These are phyloP conservation scores for Citrus australasica DNA, from an alignment of 345 rosid species.

Conservation along the genomic window DNA sequence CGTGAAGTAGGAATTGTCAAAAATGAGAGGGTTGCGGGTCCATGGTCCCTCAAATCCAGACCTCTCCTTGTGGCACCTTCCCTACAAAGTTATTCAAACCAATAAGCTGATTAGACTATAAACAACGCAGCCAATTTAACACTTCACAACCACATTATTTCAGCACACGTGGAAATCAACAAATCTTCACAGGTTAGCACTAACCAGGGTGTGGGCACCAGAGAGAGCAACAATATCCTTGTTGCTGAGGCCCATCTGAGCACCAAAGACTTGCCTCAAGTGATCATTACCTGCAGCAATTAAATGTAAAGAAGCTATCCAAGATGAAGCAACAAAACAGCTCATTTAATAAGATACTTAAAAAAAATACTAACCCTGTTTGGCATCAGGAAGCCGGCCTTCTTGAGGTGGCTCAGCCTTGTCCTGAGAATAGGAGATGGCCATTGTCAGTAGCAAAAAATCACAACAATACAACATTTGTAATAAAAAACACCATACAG, in stretches of 20 bases:
- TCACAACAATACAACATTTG: not conserved
- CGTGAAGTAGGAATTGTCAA: slow-evolving; percentile 93
- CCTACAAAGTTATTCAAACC: slow-evolving; percentile 36
- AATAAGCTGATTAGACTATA: not conserved
- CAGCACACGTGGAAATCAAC: not conserved
- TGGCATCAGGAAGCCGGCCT: slow-evolving; percentile 97
- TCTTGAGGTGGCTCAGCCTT: slow-evolving; percentile 89
- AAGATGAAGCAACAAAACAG: not conserved
- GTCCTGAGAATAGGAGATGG: slow-evolving; percentile 48
- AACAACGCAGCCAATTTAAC: not conserved
- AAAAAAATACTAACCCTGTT: slow-evolving; percentile 48
- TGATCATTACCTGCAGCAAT: slow-evolving; percentile 59
- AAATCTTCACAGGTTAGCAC: slow-evolving; percentile 6
- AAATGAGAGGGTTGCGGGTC: slow-evolving; percentile 84
- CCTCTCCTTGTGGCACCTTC: slow-evolving; percentile 93
- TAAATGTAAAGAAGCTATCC: not conserved
- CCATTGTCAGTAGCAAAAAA: not conserved
- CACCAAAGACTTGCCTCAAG: slow-evolving; percentile 65
- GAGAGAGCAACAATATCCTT: slow-evolving; percentile 90
- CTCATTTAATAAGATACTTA: not conserved
- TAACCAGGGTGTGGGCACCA: slow-evolving; percentile 95
- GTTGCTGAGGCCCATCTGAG: slow-evolving; percentile 86
- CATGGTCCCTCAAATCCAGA: slow-evolving; percentile 98
- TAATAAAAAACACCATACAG: not conserved
- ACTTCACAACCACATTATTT: not conserved